Conservation (phyloP, 495 filamentous ascomycete genomes). For the Penicillium goetzii region DNA sequence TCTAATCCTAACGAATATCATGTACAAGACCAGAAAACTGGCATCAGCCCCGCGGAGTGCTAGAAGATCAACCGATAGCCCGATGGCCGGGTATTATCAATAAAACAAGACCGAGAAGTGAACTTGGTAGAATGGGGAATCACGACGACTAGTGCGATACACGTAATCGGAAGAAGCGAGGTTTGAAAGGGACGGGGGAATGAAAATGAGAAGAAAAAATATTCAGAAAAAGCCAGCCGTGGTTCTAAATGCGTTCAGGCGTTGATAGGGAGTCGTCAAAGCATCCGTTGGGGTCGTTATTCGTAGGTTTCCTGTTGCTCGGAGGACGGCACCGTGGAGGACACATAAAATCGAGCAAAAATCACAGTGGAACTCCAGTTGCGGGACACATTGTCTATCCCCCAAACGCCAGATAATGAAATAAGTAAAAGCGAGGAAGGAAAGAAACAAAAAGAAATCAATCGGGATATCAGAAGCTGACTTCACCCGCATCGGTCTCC, state of each 20-base stretch:
- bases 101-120: conserved; percentile 43
- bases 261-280: conserved; percentile 32
- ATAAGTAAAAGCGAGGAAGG: conserved; percentile 9
- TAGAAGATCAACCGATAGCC: conserved; percentile 32
- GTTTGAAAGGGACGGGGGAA: conserved; percentile 18
- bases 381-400: conserved; percentile 19
- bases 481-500: conserved; percentile 50
- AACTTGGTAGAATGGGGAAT: conserved; percentile 23
- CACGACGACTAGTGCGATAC: conserved; percentile 19
- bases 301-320: conserved; percentile 19
- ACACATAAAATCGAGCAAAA: conserved; percentile 10
- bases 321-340: neutral
- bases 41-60: conserved; percentile 10
- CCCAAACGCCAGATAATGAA: conserved; percentile 23
- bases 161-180: conserved; percentile 17
- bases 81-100: conserved; percentile 43
- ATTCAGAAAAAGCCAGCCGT: conserved; percentile 17
- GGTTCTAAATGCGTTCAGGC: conserved; percentile 43
- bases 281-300: conserved; percentile 30
- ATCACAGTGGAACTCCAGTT: conserved; percentile 13
- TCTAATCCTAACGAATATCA: conserved; percentile 21
- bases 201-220: conserved; percentile 21
- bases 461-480: conserved; percentile 43
- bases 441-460: neutral
- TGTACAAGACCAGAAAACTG: conserved; percentile 27